These are phyloP conservation scores for Epichloe glyceriae DNA, from an alignment of 2,329 filamentous ascomycete genomes.

Conservation along the genomic window DNA sequence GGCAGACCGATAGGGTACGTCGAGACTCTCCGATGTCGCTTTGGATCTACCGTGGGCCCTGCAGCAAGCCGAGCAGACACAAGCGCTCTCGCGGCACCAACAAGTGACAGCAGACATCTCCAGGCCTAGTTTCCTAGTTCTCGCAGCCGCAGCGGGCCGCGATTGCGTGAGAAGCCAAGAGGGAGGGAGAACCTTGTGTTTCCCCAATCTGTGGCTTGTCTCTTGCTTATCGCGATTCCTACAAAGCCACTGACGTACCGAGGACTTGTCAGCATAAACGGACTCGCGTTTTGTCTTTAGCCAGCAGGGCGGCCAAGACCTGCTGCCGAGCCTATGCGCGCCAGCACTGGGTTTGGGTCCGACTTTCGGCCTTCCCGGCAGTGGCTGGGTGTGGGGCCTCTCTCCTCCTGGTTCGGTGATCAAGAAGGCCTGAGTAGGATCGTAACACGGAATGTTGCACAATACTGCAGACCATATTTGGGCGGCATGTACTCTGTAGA, in stretches of 20 bases:
- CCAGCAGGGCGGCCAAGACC: neutral
- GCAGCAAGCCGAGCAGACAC: constrained; percentile 8
- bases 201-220: neutral
- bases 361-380: constrained; percentile 2
- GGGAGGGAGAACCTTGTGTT: too few relatives aligned
- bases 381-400: constrained; percentile 1
- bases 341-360: neutral
- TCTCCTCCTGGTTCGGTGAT: neutral
- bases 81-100: constrained; percentile 3
- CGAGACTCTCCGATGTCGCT: constrained; percentile 45
- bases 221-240: neutral
- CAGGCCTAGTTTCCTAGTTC: neutral
- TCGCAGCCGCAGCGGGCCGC: neutral
- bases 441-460: too few relatives aligned
- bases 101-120: neutral
- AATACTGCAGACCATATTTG: too few relatives aligned
- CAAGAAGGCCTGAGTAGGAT: too few relatives aligned
- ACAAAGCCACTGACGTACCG: neutral
- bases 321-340: constrained; percentile 4
- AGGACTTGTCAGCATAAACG: neutral
- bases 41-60: constrained; percentile 12
- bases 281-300: neutral
- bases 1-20: constrained; percentile 66
- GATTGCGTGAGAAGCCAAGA: neutral
- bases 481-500: too few relatives aligned